Conservation (phyloP, 306 rosid genomes). For the Dryas drummondii region DNA sequence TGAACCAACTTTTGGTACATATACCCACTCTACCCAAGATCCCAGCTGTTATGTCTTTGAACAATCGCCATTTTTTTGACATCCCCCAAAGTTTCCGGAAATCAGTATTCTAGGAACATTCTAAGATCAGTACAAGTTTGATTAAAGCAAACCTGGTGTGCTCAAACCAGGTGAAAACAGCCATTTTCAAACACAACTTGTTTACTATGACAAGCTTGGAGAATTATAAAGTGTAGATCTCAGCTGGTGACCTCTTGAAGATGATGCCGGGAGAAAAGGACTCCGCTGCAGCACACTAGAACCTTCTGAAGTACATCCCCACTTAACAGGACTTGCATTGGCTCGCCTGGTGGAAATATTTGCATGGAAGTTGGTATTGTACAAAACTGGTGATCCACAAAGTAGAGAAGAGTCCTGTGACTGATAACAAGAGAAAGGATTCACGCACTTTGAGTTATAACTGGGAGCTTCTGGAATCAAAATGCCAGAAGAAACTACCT, state of each 20-base stretch:
- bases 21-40: constrained; percentile 2
- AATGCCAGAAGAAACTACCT: constrained; percentile 27
- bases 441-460: constrained; percentile 22
- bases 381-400: constrained; percentile 27
- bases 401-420: constrained; percentile 23
- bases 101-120: constrained; percentile 6
- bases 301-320: constrained; percentile 40
- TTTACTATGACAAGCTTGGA: constrained; percentile 25
- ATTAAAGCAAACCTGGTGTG: constrained; percentile 11
- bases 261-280: constrained; percentile 22
- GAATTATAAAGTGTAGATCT: constrained; percentile 31
- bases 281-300: constrained; percentile 26
- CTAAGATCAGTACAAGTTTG: constrained; percentile 15
- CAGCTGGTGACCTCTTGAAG: constrained; percentile 30
- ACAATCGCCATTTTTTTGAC: constrained; percentile 3
- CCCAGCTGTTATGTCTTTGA: not conserved
- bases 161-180: constrained; percentile 11
- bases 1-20: constrained; percentile 22
- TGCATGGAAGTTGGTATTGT: constrained; percentile 22
- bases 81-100: constrained; percentile 23
- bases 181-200: constrained; percentile 5
- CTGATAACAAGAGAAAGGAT: constrained; percentile 30
- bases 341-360: constrained; percentile 25
- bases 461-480: constrained; percentile 23
- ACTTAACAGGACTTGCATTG: constrained; percentile 33